Base-by-base conservation (phyloP, 345 rosid genomes). In the Cardamine chenopodiifolia region DNA sequence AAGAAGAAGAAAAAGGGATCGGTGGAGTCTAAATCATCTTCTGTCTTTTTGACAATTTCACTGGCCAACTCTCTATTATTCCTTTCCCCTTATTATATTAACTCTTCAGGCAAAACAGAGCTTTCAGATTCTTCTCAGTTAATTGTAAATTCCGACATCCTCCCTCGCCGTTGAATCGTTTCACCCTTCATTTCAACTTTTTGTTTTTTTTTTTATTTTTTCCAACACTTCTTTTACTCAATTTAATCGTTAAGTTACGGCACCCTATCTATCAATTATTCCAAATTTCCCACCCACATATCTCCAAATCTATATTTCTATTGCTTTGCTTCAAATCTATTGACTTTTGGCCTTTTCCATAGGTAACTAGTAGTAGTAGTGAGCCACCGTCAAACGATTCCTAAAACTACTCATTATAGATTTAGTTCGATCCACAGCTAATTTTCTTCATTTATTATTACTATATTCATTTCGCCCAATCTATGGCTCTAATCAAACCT, bases 31-130 rank as follows among this genome's bases (percentile, higher is more conserved):
- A 64, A 55, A 23, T 73, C 65, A 39, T 37, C 48, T 19, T 62
- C 68, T 31, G 71, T 73, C 77, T 55, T 73, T 73, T 64, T 65
- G 47, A 73, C 77, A 29, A 35, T 73, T 73, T 64, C 70, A 63
- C 65, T 64, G 56, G 37, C 64, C 71, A 72, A 71, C 66, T 17
- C 26, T 49, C 26, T 20, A 5, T 3, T 3, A 3, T 49, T 10
- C 4, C n/a, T 45, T n/a, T 6, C 20, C 50, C 3, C 7, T 45
- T 42, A 5, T 49, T 49, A 15, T 9, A 19, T 49, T 20, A 37
- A 19, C 54, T 19, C 54, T 49, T 8, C 23, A 48, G 13, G 1
- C 25, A 48, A n/a, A 48, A 42, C 48, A 42, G 3, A 42, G 48
- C 18, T 15, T 42, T 39, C 45, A 13, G 5, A 13, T 42, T 42